Base-by-base conservation (phyloP, 768 basidiomycete genomes). In the Phlebiopsis gigantea region DNA sequence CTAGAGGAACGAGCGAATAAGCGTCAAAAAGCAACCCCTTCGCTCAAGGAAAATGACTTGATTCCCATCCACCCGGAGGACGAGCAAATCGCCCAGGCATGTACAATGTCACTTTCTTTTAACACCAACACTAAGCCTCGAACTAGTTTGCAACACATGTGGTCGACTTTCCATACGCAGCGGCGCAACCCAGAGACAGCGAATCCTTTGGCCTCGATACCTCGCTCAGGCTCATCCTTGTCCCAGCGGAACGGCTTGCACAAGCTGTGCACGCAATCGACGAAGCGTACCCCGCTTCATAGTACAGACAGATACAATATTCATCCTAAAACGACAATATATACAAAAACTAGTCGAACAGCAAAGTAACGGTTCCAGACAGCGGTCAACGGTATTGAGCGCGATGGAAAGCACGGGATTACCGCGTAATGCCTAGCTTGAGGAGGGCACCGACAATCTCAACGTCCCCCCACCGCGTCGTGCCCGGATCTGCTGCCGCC, bases 61-160 rank as follows among this genome's bases (percentile, higher is more conserved):
- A 88, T 85, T 64, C 73, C 83, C 1, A 96, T 90, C 73, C 93
- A 97, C 65, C 85, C 88, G 0, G 95, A 97, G 68, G 94, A 97
- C 69, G 85, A 86, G 42, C 75, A 75, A 42, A 83, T 93, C 51
- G 77, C 79, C 55, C 71, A 82, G 74, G 91, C 90, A 50, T 45
- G 22, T 63, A 46, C 25, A n/a, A 17, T 25, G 12, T 22, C 46
- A 43, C 34, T 39, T 10, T 55, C 21, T 14, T 30, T 8, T 34
- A 50, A 15, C 25, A 12, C 17, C 30, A 28, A 21, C 30, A 28
- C 44, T 60, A 26, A 58, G 30, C 55, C 39, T 8, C 28, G 34
- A 30, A 22, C 21, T 63, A 88, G 82, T 68, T 77, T 53, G 79
- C 86, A 1, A 63, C 73, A 1, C 75, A 80, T 56, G 69, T 77